Base-by-base conservation (phyloP, 140 eudicot genomes). In the Bidens hawaiensis region DNA sequence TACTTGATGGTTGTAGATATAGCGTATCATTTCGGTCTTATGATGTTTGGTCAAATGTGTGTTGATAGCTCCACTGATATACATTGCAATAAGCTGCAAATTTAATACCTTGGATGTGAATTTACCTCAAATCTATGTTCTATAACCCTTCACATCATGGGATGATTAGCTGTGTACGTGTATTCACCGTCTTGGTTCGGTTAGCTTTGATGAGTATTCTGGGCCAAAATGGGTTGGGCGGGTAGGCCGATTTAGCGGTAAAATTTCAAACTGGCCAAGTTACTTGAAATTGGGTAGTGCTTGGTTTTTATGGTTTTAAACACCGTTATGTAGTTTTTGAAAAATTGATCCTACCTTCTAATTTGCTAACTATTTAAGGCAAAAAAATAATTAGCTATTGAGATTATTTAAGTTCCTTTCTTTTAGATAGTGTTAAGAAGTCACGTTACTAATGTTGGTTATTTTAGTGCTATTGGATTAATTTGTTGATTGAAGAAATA, bases 1-100 rank as follows among this genome's bases (percentile, higher is more conserved):
- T 80, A 84, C 87, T 74, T 84, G 87, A 62, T 84, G 87, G 65
- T 77, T 78, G 73, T 84, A 78, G 15, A 84, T 75, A 26, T 71
- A 84, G 19, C 93, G 93, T 42, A 51, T 72, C 72, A 84, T 81
- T 77, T 84, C 85, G 40, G 30, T 58, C 69, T 66, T 79, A 68
- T 84, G 93, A 28, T 84, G 76, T 19, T 68, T 25, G 4, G 74
- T 71, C 59, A 84, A 67, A 64, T 77, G 67, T 0, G 76, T 66
- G 42, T 81, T 61, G 14, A 78, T 77, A 3, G 77, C 56, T 75
- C 93, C 87, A 38, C 88, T 81, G 33, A 84, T 84, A 68, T 81
- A 72, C 69, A 84, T 23, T 2, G 78, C 85, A 36, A 84, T 78
- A 51, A 84, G 65, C 93, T 84, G 76, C 73, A 77, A 40, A 46